These are phyloP conservation scores for Arachis stenosperma DNA, from an alignment of 306 rosid species.

Conservation along the genomic window DNA sequence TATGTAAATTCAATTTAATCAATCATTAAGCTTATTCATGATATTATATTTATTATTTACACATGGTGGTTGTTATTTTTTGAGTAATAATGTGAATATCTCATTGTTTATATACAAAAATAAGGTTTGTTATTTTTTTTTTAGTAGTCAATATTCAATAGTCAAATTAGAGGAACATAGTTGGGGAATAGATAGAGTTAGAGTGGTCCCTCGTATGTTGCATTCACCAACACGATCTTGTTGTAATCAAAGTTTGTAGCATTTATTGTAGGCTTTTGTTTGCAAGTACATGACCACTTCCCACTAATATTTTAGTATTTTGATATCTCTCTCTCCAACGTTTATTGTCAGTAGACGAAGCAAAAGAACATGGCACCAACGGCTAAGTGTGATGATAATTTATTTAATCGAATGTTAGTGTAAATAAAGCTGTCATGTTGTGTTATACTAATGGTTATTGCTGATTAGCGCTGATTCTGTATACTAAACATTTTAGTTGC, in stretches of 20 bases:
- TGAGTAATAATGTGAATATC: not conserved
- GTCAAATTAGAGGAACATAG: slow-evolving; percentile 48
- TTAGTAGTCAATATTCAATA: not conserved
- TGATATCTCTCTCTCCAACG: slow-evolving; percentile 12
- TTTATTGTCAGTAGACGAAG: not conserved
- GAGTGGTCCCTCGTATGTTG: slow-evolving; percentile 49
- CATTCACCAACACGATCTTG: slow-evolving; percentile 34
- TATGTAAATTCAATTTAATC: not conserved
- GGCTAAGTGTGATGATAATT: not conserved
- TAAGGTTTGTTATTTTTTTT: too few relatives aligned
- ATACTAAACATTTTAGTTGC: too few relatives aligned
- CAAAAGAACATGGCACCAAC: not conserved
- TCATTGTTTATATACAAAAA: not conserved
- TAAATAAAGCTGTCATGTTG: not conserved
- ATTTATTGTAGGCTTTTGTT: slow-evolving; percentile 37
- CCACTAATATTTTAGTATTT: slow-evolving; percentile 23
- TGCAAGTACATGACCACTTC: slow-evolving; percentile 15
- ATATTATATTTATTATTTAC: too few relatives aligned
- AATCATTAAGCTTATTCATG: too few relatives aligned
- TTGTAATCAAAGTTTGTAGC: slow-evolving; percentile 31
- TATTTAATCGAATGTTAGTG: not conserved
- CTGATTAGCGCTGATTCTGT: too few relatives aligned
- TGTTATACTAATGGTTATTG: too few relatives aligned
- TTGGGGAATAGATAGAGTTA: slow-evolving; percentile 20
- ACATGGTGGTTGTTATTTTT: not conserved